A percentile compares a stretch with the other conserved stretches of the same genome.
Evolutionary conservation across 345 rosid species (phyloP).

Genomic region (Nasturtium officinale): DNA sequence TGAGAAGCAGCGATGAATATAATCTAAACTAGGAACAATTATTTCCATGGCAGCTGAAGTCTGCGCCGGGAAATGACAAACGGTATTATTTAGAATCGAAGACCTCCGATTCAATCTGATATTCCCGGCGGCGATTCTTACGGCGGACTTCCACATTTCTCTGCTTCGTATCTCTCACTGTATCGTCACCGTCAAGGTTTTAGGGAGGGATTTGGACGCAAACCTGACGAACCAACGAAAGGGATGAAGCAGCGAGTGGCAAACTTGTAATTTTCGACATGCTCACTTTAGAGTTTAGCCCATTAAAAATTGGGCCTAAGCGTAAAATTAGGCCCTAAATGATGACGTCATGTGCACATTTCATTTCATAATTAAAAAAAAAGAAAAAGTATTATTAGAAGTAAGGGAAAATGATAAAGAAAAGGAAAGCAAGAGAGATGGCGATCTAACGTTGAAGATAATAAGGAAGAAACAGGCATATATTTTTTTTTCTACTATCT

Average conservation of each 20-base stretch:
- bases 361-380: too few relatives aligned
- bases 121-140: slow-evolving; percentile 29
- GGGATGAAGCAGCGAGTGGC: slow-evolving; percentile 17
- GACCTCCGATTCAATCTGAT: slow-evolving; percentile 19
- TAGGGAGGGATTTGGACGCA: slow-evolving; percentile 38
- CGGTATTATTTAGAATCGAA: slow-evolving; percentile 2
- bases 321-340: neutral
- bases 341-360: neutral
- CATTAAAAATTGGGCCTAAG: neutral
- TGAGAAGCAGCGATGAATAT: slow-evolving; percentile 37
- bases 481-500: neutral
- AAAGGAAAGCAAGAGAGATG: slow-evolving; percentile 41
- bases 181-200: slow-evolving; percentile 38
- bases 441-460: slow-evolving; percentile 49
- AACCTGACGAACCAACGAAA: slow-evolving; percentile 31
- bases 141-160: slow-evolving; percentile 40
- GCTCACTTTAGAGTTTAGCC: neutral
- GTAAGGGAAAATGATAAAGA: neutral
- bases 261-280: slow-evolving; percentile 21
- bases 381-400: neutral
- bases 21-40: slow-evolving; percentile 29
- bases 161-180: slow-evolving; percentile 4
- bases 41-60: slow-evolving; percentile 17
- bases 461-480: slow-evolving; percentile 27
- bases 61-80: slow-evolving; percentile 31